These are phyloP conservation scores for Penicillium bialowiezense DNA, from an alignment of 495 filamentous ascomycete species.

Conservation along the genomic window DNA sequence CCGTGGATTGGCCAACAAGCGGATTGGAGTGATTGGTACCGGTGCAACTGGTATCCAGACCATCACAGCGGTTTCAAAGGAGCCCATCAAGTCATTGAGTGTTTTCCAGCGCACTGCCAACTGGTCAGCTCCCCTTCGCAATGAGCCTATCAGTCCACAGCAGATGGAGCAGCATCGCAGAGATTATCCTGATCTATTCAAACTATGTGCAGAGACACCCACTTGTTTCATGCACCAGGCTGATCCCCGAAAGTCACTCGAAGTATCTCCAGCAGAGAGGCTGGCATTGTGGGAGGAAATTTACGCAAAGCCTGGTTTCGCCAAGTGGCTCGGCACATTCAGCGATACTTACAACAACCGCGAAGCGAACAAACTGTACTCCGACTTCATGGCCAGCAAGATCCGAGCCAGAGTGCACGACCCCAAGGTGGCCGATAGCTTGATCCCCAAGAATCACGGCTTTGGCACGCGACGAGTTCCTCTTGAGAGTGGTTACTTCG, in stretches of 20 bases:
- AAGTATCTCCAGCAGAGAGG: slow-evolving; percentile 20
- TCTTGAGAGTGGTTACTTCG: slow-evolving; percentile 33
- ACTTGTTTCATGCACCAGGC: slow-evolving; percentile 41
- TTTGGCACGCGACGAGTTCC: slow-evolving; percentile 29
- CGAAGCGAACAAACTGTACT: slow-evolving; percentile 22
- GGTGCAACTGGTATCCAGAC: slow-evolving; percentile 50
- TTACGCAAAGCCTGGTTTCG: slow-evolving; percentile 26
- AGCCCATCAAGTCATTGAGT: slow-evolving; percentile 25
- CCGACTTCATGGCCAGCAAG: slow-evolving; percentile 30
- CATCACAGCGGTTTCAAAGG: slow-evolving; percentile 25
- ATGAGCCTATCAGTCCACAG: slow-evolving; percentile 37
- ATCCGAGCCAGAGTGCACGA: slow-evolving; percentile 28
- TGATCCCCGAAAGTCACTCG: slow-evolving; percentile 19
- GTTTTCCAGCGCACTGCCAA: slow-evolving; percentile 53
- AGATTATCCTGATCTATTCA: slow-evolving; percentile 41
- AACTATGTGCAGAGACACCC: slow-evolving; percentile 40
- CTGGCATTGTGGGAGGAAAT: slow-evolving; percentile 23
- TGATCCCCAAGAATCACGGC: slow-evolving; percentile 28
- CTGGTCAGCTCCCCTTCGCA: slow-evolving; percentile 37
- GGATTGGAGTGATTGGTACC: slow-evolving; percentile 49
- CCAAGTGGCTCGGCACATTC: slow-evolving; percentile 29
- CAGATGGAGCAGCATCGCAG: slow-evolving; percentile 43
- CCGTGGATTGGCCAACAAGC: slow-evolving; percentile 33
- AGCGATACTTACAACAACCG: slow-evolving; percentile 24
- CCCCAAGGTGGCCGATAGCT: slow-evolving; percentile 21